Evolutionary conservation across 2,329 filamentous ascomycete genomes (phyloP).

Genomic region (Lasiodiplodia sp.): DNA sequence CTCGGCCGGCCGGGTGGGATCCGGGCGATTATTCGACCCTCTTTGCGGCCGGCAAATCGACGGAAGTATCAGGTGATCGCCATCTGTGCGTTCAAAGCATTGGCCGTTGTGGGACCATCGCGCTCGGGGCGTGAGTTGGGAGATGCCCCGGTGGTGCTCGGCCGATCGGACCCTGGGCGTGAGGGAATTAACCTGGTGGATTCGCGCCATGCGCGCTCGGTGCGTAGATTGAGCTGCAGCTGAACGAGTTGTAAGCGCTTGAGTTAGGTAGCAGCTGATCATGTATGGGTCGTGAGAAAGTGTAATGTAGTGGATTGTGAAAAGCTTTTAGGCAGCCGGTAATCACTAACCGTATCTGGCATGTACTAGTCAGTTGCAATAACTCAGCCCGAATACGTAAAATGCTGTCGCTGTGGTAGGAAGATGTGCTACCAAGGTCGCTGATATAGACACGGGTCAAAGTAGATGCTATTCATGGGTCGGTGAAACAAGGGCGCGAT

Average conservation of each 20-base stretch:
- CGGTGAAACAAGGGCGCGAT: no score
- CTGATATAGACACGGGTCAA: no score
- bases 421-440: not conserved
- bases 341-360: not conserved
- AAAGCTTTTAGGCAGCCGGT: not conserved
- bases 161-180: slow-evolving; percentile 15
- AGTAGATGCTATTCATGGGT: no score
- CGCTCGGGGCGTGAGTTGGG: not conserved
- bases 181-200: slow-evolving; percentile 14
- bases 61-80: slow-evolving; percentile 26
- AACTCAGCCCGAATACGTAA: not conserved
- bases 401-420: not conserved
- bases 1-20: not conserved
- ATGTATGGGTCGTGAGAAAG: not conserved
- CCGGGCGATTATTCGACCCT: slow-evolving; percentile 5
- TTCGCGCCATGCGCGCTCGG: not conserved
- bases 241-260: not conserved
- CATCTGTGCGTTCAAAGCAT: not conserved
- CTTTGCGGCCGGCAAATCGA: slow-evolving; percentile 10
- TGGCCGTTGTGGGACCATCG: not conserved
- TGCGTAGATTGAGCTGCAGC: not conserved
- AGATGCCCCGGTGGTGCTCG: not conserved
- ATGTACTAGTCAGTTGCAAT: not conserved
- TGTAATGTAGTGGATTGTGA: not conserved
- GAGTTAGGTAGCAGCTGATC: not conserved